Conservation (phyloP, 2,329 filamentous ascomycete species). For the Coniochaeta hoffmannii region DNA sequence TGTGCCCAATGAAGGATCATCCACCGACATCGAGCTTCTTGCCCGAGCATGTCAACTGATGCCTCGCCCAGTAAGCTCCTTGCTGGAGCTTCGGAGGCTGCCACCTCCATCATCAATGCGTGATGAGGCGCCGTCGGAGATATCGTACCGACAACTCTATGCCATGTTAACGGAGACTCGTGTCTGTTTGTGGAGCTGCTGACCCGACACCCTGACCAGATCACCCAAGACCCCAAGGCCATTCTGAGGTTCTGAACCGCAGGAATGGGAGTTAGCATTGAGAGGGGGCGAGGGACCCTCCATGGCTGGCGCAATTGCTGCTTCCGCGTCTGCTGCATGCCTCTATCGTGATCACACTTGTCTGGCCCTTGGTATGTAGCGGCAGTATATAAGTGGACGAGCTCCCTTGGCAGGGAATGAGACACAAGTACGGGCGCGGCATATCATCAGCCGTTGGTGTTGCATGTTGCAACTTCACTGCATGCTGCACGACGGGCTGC, state of each 20-base stretch:
- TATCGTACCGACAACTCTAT: not conserved
- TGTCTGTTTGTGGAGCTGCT: not conserved
- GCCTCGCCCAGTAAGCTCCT: not conserved
- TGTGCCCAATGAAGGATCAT: not conserved
- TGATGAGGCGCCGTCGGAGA: not conserved
- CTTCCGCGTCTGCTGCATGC: not conserved
- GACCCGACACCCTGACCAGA: not conserved
- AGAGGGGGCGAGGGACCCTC: not conserved
- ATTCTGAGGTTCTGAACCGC: not conserved
- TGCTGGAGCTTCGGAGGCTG: too few species aligned
- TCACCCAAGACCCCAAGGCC: not conserved
- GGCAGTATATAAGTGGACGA: not conserved
- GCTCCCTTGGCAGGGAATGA: not conserved
- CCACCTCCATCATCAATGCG: not conserved
- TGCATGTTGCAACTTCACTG: not conserved
- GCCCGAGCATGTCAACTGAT: not conserved
- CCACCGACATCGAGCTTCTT: not conserved
- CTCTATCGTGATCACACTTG: not conserved
- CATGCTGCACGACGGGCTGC: not conserved
- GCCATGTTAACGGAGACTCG: too few species aligned
- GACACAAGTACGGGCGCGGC: not conserved
- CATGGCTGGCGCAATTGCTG: not conserved
- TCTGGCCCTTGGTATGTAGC: not conserved
- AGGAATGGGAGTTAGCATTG: not conserved
- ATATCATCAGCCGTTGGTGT: not conserved